phyloP scores from a whole-genome alignment of 257 asterid species.

The Coffea canephora region DNA sequence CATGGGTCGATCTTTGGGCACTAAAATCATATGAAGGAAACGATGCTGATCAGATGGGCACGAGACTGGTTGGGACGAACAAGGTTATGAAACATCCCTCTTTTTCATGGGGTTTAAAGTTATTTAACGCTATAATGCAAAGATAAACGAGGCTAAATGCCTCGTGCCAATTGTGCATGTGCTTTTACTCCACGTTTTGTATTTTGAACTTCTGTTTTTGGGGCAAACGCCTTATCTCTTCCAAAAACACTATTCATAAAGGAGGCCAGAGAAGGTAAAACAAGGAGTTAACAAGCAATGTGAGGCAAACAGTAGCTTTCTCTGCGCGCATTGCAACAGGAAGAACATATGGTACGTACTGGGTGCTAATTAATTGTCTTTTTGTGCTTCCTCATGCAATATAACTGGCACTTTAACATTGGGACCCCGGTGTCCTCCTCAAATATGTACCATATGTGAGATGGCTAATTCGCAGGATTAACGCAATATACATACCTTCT shows the following conservation, averaged over 20 bases:
- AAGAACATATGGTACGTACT: not conserved
- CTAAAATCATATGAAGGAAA: constrained; percentile 6
- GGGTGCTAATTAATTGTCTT: not conserved
- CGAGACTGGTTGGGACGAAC: constrained; percentile 29
- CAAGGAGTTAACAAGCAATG: not conserved
- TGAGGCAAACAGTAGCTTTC: constrained; percentile 2
- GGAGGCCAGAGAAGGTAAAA: not conserved
- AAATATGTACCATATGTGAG: not conserved
- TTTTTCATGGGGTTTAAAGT: not conserved
- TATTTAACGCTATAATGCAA: constrained; percentile 11
- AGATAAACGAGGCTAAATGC: constrained; percentile 12
- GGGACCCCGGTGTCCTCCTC: not conserved
- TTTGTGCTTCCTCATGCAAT: constrained; percentile 6
- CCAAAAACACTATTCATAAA: not conserved
- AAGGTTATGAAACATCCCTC: constrained; percentile 16
- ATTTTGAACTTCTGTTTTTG: not conserved
- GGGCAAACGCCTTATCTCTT: not conserved
- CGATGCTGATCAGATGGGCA: constrained; percentile 8
- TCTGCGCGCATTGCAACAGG: not conserved
- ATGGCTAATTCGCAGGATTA: not conserved
- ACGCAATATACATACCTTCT: not conserved
- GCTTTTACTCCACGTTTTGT: constrained; percentile 16
- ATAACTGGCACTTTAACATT: not conserved
- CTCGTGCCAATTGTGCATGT: not conserved
- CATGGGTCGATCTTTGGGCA: not conserved